Conservation (phyloP, 805 yeast species). For the Diddensiella caesifluorescens region DNA sequence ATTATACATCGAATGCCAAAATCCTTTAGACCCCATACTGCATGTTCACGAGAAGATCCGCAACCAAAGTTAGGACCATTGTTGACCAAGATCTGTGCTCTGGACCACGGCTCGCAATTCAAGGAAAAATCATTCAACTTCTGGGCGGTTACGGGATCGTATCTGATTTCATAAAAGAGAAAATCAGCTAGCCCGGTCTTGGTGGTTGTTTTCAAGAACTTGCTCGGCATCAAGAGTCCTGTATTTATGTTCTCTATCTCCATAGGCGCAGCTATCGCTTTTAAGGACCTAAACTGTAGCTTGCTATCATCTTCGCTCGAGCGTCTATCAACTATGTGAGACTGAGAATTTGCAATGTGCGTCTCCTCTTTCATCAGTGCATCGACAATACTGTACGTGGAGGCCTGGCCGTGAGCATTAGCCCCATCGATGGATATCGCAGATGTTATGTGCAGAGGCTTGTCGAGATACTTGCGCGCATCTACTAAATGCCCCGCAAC, state of each 20-base stretch:
- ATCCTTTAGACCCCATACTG: slow-evolving; percentile 98
- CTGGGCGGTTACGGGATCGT: slow-evolving; percentile 51
- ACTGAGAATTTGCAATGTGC: not conserved
- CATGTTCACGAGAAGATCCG: slow-evolving; percentile 98
- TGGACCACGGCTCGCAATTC: slow-evolving; percentile 75
- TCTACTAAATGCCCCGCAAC: slow-evolving; percentile 84
- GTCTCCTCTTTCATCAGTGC: not conserved
- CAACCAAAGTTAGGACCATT: slow-evolving; percentile 97
- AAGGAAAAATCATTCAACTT: slow-evolving; percentile 77
- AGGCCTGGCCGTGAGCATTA: not conserved
- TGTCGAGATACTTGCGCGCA: slow-evolving; percentile 63
- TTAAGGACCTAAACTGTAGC: slow-evolving; percentile 67
- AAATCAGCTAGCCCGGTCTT: slow-evolving; percentile 88
- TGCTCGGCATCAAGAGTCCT: slow-evolving; percentile 97
- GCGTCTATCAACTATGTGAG: not conserved
- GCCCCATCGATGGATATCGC: not conserved
- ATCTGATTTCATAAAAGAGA: slow-evolving; percentile 85
- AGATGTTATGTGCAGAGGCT: not conserved
- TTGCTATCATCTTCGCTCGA: not conserved
- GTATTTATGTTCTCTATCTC: slow-evolving; percentile 95
- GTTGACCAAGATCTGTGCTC: slow-evolving; percentile 77
- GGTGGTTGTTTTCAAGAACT: slow-evolving; percentile 93
- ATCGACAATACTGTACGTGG: not conserved
- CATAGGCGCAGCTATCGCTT: slow-evolving; percentile 87
- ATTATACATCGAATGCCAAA: slow-evolving; percentile 93